Base-by-base conservation (phyloP, 129 eudicot genomes). In the Escallonia rubra region DNA sequence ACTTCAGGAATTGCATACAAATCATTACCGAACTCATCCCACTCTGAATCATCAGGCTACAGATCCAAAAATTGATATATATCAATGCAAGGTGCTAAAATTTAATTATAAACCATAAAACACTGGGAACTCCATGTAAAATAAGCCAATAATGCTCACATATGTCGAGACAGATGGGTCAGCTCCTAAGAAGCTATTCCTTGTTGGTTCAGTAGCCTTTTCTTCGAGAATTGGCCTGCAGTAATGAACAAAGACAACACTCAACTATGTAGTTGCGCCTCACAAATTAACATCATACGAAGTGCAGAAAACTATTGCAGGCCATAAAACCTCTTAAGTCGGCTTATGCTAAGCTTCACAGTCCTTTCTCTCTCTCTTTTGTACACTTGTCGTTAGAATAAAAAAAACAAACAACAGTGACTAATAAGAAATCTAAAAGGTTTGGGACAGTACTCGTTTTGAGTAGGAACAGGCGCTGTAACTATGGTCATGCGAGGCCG, bases 1-100 rank as follows among this genome's bases (percentile, higher is more conserved):
- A 71, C 78, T 57, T 93, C 98, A 41, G 96, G 95, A 69, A 86
- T 88, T 23, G 91, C 96, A 66, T 93, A 93, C 53, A 93, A 59
- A 67, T 93, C 98, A 82, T 80, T 81, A 34, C 98, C 98, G 65
- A 93, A 93, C 78, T 86, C 96, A 82, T 93, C 98, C 82, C 88
- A 88, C 15, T 89, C 98, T 52, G 84, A 69, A 66, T 82, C 90
- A 13, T 89, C 95, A 80, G 61, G 78, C 98, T 93, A 78, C 88
- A 83, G 74, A 76, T 43, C 54, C 63, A 70, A 44, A 44, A 44
- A 13, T 23, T 15, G 34, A 46, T 10, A 4, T 59, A 39, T 64
- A 52, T 54, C 6, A 4, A 2, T 64, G 13, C 43, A 42, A 67
- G 3, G 46, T 55, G 56, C 42, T 16, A 43, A 52, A 46, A 50